Base-by-base conservation (phyloP, 1,139 yeast species). In the Scheffersomyces segobiensis region DNA sequence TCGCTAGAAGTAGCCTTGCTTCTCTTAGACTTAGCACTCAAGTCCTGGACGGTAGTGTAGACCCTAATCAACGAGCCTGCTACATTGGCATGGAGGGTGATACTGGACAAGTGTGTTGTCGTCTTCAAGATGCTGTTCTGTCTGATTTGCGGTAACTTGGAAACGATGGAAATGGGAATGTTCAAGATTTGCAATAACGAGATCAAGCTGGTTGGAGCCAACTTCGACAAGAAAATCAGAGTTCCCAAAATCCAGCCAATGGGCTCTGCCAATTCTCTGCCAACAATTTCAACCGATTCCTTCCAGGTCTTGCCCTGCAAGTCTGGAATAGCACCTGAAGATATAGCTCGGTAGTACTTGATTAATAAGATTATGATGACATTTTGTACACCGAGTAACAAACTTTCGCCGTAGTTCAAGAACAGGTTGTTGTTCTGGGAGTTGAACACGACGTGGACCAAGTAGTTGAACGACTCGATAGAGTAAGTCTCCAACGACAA, bases 141-240 rank as follows among this genome's bases (percentile, higher is more conserved):
- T 52, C 69, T 65, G 57, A 87, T 84, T 66, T 87, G 91, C 1
- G 89, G 89, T 46, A 86, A 62, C 67, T 85, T 86, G 53, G 87
- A 79, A 20, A 79, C 66, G 20, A 86, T 75, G 8, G 82, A 74
- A 52, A 87, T 69, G 10, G 91, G 91, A 56, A 86, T 83, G 52
- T 82, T 81, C 58, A 82, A 68, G 19, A 82, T 75, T 63, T 86
- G 87, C 59, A 87, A 75, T 1, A 71, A 60, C 57, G 63, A 69
- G 50, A 80, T 65, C 55, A 76, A 63, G 6, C 63, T 58, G 2
- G 68, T 57, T 5, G 84, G 82, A 1, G 77, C 76, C 5, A 77
- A 51, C 59, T 75, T 72, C 52, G 74, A 65, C 56, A 79, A 67
- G 55, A 77, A 69, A 8, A 78, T 55, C 12, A 72, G 56, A 1